phyloP scores from a whole-genome alignment of 1,284 basidiomycete genomes.

The Apiotrichum siamense region DNA sequence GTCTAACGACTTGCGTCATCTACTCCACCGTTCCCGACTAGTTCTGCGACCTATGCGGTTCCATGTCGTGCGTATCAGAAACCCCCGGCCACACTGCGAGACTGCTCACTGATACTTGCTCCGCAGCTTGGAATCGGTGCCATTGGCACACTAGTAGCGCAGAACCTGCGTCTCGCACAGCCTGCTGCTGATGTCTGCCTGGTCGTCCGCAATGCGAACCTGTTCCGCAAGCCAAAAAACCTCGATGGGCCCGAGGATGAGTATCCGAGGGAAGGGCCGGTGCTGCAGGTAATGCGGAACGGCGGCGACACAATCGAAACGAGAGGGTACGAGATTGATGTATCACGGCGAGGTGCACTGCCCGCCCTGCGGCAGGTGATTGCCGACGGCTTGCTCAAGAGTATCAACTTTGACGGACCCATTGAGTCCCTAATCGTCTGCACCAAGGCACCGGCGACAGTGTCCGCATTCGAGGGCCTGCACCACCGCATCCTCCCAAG shows the following conservation, averaged over 20 bases:
- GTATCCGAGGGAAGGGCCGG: not conserved
- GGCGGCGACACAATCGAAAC: constrained; percentile 12
- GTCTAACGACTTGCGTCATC: too few relatives aligned
- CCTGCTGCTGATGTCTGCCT: constrained; percentile 58
- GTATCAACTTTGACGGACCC: not conserved
- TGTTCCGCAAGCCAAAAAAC: not conserved
- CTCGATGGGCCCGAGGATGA: not conserved
- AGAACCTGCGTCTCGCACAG: constrained; percentile 61
- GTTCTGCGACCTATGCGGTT: constrained; percentile 40
- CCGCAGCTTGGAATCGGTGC: constrained; percentile 62
- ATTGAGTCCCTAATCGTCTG: constrained; percentile 75
- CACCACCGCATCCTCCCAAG: constrained; percentile 59
- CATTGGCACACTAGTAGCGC: constrained; percentile 71
- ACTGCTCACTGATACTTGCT: not conserved
- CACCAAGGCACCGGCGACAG: constrained; percentile 67
- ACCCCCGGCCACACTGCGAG: not conserved
- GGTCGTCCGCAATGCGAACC: constrained; percentile 53
- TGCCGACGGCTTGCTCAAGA: not conserved
- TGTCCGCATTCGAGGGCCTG: constrained; percentile 58
- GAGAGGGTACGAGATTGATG: constrained; percentile 23
- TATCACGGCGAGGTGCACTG: not conserved
- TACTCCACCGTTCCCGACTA: too few relatives aligned
- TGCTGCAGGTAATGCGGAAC: constrained; percentile 5
- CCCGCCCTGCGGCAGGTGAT: not conserved
- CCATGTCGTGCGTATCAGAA: constrained; percentile 35